Evolutionary conservation across 1,284 basidiomycete species (phyloP).

Genomic region (Marasmius fiardii): DNA sequence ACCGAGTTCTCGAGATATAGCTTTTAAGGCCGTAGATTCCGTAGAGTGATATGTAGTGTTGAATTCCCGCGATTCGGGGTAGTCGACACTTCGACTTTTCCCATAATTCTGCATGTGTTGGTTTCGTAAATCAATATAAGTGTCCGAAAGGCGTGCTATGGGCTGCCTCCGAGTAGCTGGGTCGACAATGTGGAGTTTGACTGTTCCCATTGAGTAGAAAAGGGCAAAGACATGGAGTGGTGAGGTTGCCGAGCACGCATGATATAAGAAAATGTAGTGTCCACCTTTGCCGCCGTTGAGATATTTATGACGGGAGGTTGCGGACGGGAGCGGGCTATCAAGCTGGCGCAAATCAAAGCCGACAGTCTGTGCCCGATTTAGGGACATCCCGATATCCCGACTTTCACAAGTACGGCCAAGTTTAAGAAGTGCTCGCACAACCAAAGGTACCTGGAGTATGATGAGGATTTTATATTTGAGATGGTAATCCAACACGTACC

Average conservation of each 20-base stretch:
- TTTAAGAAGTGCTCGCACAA: slow-evolving; percentile 80
- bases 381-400: slow-evolving; percentile 64
- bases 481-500: slow-evolving; percentile 36
- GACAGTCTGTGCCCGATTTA: slow-evolving; percentile 81
- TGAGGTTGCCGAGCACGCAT: slow-evolving; percentile 71
- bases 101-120: slow-evolving; percentile 43
- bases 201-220: slow-evolving; percentile 73
- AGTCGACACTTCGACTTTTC: slow-evolving; percentile 53
- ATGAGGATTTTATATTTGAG: slow-evolving; percentile 5
- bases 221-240: slow-evolving; percentile 89
- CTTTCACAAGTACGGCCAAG: slow-evolving; percentile 84
- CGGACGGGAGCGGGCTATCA: slow-evolving; percentile 55
- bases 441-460: slow-evolving; percentile 69
- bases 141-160: slow-evolving; percentile 72
- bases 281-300: slow-evolving; percentile 72
- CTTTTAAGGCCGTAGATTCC: slow-evolving; percentile 80
- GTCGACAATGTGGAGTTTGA: slow-evolving; percentile 89
- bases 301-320: slow-evolving; percentile 64
- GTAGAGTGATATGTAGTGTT: slow-evolving; percentile 77
- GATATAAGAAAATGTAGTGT: slow-evolving; percentile 92
- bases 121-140: slow-evolving; percentile 61
- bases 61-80: slow-evolving; percentile 72
- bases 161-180: slow-evolving; percentile 82
- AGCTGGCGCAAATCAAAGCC: slow-evolving; percentile 90
- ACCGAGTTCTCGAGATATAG: slow-evolving; percentile 86